Evolutionary conservation across 2,329 filamentous ascomycete species (phyloP).

Genomic region (Chalara sp.): DNA sequence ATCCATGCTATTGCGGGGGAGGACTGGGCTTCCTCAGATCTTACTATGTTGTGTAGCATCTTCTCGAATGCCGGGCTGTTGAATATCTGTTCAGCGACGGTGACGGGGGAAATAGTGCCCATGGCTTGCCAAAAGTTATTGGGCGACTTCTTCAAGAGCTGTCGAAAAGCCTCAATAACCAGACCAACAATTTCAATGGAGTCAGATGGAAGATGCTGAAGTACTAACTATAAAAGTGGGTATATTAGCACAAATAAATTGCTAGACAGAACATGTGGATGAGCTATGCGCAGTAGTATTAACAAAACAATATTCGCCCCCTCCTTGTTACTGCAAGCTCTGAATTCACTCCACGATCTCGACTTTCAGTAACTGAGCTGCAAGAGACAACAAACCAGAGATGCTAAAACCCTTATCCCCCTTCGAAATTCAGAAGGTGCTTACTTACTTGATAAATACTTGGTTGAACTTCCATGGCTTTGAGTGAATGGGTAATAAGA

Average conservation of each 20-base stretch:
- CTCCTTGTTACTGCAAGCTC: too few species aligned
- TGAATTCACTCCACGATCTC: too few species aligned
- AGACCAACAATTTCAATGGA: constrained; percentile 55
- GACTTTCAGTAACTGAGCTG: too few species aligned
- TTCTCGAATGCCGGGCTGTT: constrained; percentile 59
- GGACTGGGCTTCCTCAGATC: constrained; percentile 44
- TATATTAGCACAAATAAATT: not conserved
- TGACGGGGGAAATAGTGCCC: constrained; percentile 70
- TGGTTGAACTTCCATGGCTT: constrained; percentile 70
- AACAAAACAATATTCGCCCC: too few species aligned
- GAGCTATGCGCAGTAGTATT: too few species aligned
- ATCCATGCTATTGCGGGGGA: constrained; percentile 70
- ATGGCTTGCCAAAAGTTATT: constrained; percentile 85
- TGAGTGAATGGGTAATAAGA: constrained; percentile 70
- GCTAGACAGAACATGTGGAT: too few species aligned
- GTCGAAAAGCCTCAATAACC: constrained; percentile 63
- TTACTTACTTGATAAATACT: constrained; percentile 49
- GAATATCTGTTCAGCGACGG: constrained; percentile 79
- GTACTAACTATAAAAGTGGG: constrained; percentile 36
- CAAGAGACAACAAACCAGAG: too few species aligned
- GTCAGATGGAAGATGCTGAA: constrained; percentile 45
- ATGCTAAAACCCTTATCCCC: too few species aligned
- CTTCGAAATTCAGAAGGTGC: too few species aligned
- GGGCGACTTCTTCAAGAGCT: constrained; percentile 67
- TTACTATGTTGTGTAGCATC: constrained; percentile 54